These are phyloP conservation scores for Lactifluus piperatus DNA, from an alignment of 768 basidiomycete genomes.

Conservation along the genomic window DNA sequence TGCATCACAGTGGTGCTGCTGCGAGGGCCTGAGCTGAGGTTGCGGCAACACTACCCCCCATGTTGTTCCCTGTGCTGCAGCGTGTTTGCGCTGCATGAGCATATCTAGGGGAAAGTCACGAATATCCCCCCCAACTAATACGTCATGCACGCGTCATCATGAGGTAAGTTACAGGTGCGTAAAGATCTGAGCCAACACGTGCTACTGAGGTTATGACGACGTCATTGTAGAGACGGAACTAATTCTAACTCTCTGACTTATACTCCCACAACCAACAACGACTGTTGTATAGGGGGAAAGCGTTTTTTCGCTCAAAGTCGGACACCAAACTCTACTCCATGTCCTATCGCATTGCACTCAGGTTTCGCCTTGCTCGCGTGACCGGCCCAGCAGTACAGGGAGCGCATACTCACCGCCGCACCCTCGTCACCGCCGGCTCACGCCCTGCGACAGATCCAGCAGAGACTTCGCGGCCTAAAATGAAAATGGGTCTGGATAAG, in stretches of 20 bases:
- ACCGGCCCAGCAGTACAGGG: not conserved
- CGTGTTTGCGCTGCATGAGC: too few species aligned
- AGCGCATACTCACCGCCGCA: not conserved
- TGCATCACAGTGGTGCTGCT: too few species aligned
- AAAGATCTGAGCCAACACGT: not conserved
- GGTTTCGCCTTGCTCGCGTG: not conserved
- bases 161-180: not conserved
- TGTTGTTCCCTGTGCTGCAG: too few species aligned
- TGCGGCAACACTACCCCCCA: too few species aligned
- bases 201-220: not conserved
- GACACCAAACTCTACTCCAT: not conserved
- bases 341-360: not conserved
- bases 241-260: too few species aligned
- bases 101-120: too few species aligned
- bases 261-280: not conserved
- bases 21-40: too few species aligned
- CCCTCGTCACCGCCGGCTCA: constrained; percentile 2
- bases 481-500: not conserved
- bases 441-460: constrained; percentile 1
- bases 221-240: not conserved
- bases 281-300: not conserved
- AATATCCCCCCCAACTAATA: too few species aligned
- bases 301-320: not conserved
- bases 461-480: not conserved
- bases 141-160: too few species aligned